Conservation (phyloP, 352 stramenopile genomes). For the Pythium myriotylum region DNA sequence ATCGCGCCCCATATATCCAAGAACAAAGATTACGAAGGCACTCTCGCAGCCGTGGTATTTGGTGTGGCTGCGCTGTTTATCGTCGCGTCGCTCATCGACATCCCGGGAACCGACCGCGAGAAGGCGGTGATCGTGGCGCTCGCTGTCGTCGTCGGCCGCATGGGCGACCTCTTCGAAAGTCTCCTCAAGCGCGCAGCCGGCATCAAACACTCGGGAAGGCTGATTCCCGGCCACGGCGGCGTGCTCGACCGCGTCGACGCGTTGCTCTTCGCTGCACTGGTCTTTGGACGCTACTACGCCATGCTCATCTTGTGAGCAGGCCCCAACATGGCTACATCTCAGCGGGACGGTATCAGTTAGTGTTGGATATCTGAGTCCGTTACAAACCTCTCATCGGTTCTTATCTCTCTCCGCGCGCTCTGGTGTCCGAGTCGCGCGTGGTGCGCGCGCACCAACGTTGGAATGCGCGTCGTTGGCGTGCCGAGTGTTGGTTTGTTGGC, state of each 20-base stretch:
- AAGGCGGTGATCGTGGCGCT: slow-evolving; percentile 86
- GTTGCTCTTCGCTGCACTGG: slow-evolving; percentile 89
- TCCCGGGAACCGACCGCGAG: slow-evolving; percentile 80
- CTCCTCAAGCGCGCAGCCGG: slow-evolving; percentile 95
- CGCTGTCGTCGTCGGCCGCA: slow-evolving; percentile 91
- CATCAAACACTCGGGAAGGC: slow-evolving; percentile 94
- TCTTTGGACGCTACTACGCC: slow-evolving; percentile 70
- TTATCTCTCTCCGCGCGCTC: background rate
- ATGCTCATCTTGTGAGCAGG: background rate
- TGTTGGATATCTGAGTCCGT: background rate
- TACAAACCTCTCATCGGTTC: background rate
- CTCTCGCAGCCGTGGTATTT: slow-evolving; percentile 84
- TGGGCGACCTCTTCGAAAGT: slow-evolving; percentile 95
- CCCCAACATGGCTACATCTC: too few species aligned
- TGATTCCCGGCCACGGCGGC: slow-evolving; percentile 96
- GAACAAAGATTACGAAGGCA: slow-evolving; percentile 97
- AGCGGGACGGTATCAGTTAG: too few species aligned
- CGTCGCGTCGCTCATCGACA: slow-evolving; percentile 59
- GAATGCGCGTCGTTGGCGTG: background rate
- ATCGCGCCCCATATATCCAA: slow-evolving; percentile 90
- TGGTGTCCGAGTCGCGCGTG: background rate
- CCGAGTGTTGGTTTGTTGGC: background rate
- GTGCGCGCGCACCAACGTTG: background rate
- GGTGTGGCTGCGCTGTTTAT: slow-evolving; percentile 90
- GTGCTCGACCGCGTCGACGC: slow-evolving; percentile 96